A percentile compares a stretch with the other conserved stretches of the same genome.
Evolutionary conservation across 352 stramenopile genomes (phyloP).

Genomic region (Phytophthora pluvialis): DNA sequence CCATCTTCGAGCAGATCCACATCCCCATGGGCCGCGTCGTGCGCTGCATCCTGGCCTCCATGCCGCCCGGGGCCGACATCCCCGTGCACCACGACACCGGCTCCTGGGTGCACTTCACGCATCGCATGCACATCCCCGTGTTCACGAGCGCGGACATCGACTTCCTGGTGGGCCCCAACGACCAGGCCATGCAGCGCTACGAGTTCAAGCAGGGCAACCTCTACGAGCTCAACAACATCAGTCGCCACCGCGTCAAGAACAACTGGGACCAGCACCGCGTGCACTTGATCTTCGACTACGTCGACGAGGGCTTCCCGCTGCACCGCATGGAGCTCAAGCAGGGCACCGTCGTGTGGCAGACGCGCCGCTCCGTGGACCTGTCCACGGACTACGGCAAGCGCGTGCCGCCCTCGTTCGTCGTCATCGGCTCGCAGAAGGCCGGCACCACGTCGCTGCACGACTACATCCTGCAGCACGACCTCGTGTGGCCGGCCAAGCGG

Average conservation of each 20-base stretch:
- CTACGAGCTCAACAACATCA: conserved; percentile 99
- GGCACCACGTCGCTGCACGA: conserved; percentile 98
- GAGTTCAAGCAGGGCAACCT: conserved; percentile 94
- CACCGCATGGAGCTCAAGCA: conserved; percentile 78
- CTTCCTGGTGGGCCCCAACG: conserved; percentile 86
- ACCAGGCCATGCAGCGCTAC: conserved; percentile 88
- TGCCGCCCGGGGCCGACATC: conserved; percentile 96
- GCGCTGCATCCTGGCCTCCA: conserved; percentile 95
- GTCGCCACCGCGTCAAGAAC: conserved; percentile 96
- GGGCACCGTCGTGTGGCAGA: conserved; percentile 95
- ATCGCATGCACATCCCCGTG: conserved; percentile 97
- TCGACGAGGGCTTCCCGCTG: conserved; percentile 82
- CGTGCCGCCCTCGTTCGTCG: conserved; percentile 91
- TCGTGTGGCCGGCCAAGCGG: conserved; percentile 90
- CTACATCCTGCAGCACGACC: conserved; percentile 97
- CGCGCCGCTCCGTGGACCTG: conserved; percentile 94
- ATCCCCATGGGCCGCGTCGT: conserved; percentile 90
- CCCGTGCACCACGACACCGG: conserved; percentile 98
- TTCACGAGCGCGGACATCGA: conserved; percentile 86
- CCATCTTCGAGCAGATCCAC: conserved; percentile 91
- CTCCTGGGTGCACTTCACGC: conserved; percentile 95
- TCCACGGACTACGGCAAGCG: conserved; percentile 80
- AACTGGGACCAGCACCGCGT: conserved; percentile 91
- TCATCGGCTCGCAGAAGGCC: conserved; percentile 96
- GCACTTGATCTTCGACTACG: conserved; percentile 99